phyloP scores from a whole-genome alignment of 73 alveolate genomes.

The Tetrahymena malaccensis region DNA sequence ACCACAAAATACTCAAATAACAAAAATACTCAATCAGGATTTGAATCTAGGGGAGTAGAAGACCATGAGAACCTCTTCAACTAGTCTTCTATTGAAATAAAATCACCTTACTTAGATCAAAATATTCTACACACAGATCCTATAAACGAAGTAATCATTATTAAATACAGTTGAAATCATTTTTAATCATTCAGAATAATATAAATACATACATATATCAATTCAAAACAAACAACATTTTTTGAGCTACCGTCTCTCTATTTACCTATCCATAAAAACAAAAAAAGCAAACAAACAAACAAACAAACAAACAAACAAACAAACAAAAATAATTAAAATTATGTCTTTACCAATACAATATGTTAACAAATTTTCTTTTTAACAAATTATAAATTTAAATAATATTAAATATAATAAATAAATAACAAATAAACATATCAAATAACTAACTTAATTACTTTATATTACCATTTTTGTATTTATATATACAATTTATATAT shows the following conservation, averaged over 20 bases:
- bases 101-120: neutral
- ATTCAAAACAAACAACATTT: neutral
- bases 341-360: too few species aligned
- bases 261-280: neutral
- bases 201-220: neutral
- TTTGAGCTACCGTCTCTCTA: neutral
- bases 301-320: neutral
- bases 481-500: too few species aligned
- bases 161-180: neutral
- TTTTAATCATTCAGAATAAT: neutral
- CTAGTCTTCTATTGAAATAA: neutral
- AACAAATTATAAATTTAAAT: neutral
- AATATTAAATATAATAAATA: too few species aligned
- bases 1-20: neutral
- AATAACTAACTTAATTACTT: neutral
- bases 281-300: neutral
- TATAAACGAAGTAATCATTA: neutral
- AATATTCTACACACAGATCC: neutral
- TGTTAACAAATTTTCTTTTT: neutral
- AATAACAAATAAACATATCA: neutral
- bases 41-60: neutral
- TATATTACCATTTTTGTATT: neutral
- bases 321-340: too few species aligned
- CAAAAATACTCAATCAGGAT: neutral
- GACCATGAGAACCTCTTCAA: neutral